Conservation (phyloP, 2,329 filamentous ascomycete species). For the Coniella lustricola region DNA sequence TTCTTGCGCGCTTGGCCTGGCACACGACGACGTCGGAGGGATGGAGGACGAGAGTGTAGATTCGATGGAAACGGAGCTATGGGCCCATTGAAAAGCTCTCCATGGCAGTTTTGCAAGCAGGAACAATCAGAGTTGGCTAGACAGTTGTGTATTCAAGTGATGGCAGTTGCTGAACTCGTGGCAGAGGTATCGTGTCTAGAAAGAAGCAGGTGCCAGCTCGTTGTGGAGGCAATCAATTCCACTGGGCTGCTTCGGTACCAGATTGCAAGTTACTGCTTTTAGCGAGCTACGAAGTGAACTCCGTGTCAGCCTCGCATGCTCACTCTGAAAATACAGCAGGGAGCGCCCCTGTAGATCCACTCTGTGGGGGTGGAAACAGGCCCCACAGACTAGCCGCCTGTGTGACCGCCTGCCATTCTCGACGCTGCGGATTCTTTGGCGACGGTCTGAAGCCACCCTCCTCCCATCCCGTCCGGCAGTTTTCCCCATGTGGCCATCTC, state of each 20-base stretch:
- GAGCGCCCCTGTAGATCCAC: constrained; percentile 1
- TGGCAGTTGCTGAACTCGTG: neutral
- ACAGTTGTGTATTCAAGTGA: neutral
- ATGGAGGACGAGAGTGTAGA: neutral
- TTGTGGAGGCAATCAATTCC: neutral
- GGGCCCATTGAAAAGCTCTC: constrained; percentile 6
- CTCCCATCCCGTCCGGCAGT: neutral
- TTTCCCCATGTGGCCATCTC: neutral
- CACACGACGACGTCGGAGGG: neutral
- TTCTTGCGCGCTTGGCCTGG: constrained; percentile 10
- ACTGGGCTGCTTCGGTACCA: neutral
- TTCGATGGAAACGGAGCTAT: constrained; percentile 6
- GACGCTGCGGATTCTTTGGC: neutral
- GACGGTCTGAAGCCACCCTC: neutral
- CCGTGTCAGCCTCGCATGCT: constrained; percentile 16
- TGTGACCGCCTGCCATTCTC: neutral
- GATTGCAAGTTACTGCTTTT: neutral
- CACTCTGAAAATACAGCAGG: neutral
- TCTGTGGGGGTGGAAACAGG: constrained; percentile 1
- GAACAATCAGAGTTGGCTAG: neutral
- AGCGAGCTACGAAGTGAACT: neutral
- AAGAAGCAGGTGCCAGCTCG: neutral
- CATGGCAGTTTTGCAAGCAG: constrained; percentile 9
- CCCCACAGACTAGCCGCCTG: neutral
- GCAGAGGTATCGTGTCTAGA: neutral